Evolutionary conservation across 768 basidiomycete species (phyloP), one percentile per base, ranked within the genome.

Genomic region (Rhizopogon roseolus): DNA sequence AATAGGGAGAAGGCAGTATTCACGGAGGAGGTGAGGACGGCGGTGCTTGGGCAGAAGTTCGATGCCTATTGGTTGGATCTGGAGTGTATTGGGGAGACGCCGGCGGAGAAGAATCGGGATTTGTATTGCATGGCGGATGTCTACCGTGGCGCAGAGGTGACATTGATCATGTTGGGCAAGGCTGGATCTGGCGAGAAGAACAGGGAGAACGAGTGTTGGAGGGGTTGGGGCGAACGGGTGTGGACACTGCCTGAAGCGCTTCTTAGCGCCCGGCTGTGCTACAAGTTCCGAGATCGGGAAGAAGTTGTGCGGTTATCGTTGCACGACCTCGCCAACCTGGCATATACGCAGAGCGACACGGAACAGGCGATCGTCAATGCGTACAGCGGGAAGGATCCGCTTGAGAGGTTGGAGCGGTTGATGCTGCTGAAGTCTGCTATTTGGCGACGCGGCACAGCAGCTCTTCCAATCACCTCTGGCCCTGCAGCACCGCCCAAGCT

Each of bases 111-210:
- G 41, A 60, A 61, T 19, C 7, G 51, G 13, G 59, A 57, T 37
- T 25, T 61, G 19, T 61, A 61, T 37, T 49, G 60, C n/a, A 61
- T 61, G 59, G 50, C 59, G 17, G 60, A 61, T 19, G 39, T 61
- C 22, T 61, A 60, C 22, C 41, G 59, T 6, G 44, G 56, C n/a
- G 59, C 59, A 5, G 32, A 36, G 10, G 8, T 57, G 41, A 61
- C 60, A 17, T 17, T 61, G 14, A 55, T 61, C 40, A 45, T 54
- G 17, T 53, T 61, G 36, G 37, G 50, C 17, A 54, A 54, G 32
- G 37, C 48, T 22, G 32, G 19, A 10, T 38, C 37, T 4, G 54
- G 49, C 13, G 51, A 55, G 11, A 16, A 42, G 10, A 13, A 36
- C 17, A 28, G 50, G 13, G 45, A 34, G 41, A 41, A 54, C 8